Base-by-base conservation (phyloP, 225 moss, liverwort and hornwort species). In the Marchantia paleacea region DNA sequence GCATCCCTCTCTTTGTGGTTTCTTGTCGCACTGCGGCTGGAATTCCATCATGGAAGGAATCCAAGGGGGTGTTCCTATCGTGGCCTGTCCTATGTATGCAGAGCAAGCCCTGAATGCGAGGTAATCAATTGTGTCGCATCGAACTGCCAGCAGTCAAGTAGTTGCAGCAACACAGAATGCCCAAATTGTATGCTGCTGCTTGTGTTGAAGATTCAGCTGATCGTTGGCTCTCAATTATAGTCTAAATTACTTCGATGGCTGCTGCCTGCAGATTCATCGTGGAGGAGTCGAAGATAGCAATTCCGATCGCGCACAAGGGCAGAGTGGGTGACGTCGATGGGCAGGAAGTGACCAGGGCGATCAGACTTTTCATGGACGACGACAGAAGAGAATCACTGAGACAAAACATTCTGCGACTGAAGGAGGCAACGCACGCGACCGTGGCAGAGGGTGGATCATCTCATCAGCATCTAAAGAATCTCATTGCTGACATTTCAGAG, bases 21-120 rank as follows among this genome's bases (percentile, higher is more conserved):
- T 88, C 28, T 63, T 83, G 0, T 73, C 83, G 4, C 88, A 88
- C 68, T 83, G 88, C 67, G 88, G 85, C 52, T 88, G 88, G 88
- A 83, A 83, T 24, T 85, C 88, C 7, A 48, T 71, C 20, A 55
- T 85, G 25, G 88, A 88, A 39, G 73, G 58, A 66, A 66, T 85
- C 7, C 57, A 74, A 74, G 77, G 69, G 31, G 88, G 83, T 48
- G 83, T 85, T 73, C 88, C 85, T 2, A 80, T 85, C 65, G 58
- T 85, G 19, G 81, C 69, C 2, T 83, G 88, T 77, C 88, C 88
- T 14, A 73, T 85, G 80, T n/a, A 49, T 9, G 85, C 82, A 8
- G 88, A 88, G 63, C 88, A 88, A 75, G 62, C 62, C 28, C 66
- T 86, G 39, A 83, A 83, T 47, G 72, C 75, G 64, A 86, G 68